Evolutionary conservation across 1,284 basidiomycete genomes (phyloP).

Genomic region (Apiotrichum gracile): DNA sequence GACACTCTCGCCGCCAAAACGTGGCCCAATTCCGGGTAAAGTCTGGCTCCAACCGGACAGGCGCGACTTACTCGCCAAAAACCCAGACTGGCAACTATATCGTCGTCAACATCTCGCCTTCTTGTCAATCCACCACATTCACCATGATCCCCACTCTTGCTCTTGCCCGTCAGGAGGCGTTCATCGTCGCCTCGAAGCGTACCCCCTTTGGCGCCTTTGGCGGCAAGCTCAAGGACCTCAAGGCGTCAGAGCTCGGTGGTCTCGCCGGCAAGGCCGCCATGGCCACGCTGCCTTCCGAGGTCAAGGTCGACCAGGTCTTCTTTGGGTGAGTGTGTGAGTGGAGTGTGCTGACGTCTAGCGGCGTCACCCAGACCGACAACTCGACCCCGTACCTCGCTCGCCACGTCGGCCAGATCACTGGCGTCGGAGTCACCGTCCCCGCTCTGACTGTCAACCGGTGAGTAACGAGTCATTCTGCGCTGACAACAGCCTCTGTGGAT

Average conservation of each 20-base stretch:
- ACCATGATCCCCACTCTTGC: conserved; percentile 8
- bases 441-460: conserved; percentile 54
- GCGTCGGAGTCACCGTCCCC: conserved; percentile 51
- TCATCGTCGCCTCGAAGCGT: conserved; percentile 46
- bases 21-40: no score
- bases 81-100: background rate
- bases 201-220: conserved; percentile 55
- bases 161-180: conserved; percentile 26
- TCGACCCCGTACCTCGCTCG: conserved; percentile 54
- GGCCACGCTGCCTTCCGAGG: conserved; percentile 47
- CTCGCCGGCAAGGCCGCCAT: conserved; percentile 53
- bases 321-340: conserved; percentile 44
- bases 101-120: background rate
- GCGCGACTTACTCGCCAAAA: no score
- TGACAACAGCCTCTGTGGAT: conserved; percentile 51
- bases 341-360: conserved; percentile 24
- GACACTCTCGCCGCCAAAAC: no score
- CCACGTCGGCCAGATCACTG: conserved; percentile 54
- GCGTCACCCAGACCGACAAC: conserved; percentile 49
- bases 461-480: conserved; percentile 7
- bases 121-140: background rate
- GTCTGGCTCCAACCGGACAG: no score
- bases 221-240: conserved; percentile 49
- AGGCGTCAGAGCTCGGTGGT: conserved; percentile 51
- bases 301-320: conserved; percentile 50